Base-by-base conservation (phyloP, 768 basidiomycete species). In the Termitomyces heimii region DNA sequence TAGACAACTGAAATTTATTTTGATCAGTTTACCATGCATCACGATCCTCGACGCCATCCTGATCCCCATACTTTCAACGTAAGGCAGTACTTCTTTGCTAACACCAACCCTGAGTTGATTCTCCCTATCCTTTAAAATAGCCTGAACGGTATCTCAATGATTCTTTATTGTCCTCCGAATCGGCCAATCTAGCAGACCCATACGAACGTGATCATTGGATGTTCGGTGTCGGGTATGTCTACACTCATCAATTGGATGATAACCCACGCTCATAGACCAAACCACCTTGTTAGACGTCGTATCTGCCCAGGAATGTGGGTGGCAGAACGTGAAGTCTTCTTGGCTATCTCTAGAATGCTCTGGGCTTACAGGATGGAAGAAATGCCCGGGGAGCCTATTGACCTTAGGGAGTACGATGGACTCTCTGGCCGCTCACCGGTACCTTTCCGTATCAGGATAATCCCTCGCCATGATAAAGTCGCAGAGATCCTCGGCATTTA, bases 201-300 rank as follows among this genome's bases (percentile, higher is more conserved):
- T 68, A 69, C 59, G 68, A 81, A 51, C 73, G 79, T 37, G 79
- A 81, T 58, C 77, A 81, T 55, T 81, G 79, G 79, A 72, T 73
- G 64, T 81, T 78, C 53, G 79, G 79, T 16, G 77, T 66, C 1
- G 79, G 78, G 79, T 81, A 60, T 34, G 60, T 2, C 6, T 57
- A 40, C 29, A 71, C 65, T 28, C 35, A 39, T 46, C n/a, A 18
- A 7, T 9, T 12, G 22, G 22, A 16, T 37, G 5, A 46, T 14
- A 26, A 14, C 51, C 28, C 8, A 55, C 18, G 8, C 39, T 32
- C 57, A 28, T 34, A 10, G 10, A 20, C n/a, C 1, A n/a, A 39
- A 39, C 13, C 37, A 48, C 26, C 7, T 28, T 31, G 26, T 2
- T 47, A 73, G 72, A 14, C 67, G 74, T 28, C 67, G 73, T 12